Base-by-base conservation (phyloP, 306 rosid genomes). In the Malus asiatica region DNA sequence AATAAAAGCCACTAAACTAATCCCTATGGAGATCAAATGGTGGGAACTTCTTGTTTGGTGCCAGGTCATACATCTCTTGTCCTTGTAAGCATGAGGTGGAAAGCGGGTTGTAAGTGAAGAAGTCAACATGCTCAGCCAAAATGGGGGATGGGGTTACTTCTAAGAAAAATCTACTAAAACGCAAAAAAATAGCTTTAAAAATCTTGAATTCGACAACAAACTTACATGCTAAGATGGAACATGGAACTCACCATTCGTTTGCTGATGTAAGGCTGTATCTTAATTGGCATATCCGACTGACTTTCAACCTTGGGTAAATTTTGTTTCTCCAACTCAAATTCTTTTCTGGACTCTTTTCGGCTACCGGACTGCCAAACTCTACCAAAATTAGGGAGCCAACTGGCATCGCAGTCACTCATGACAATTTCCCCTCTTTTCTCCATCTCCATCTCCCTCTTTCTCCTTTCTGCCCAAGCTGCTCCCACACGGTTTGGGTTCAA, bases 331-430 rank as follows among this genome's bases (percentile, higher is more conserved):
- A 72, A 83, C 86, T 90, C 90, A 73, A 92, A 92, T 82, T 95
- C 96, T 85, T 89, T 92, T 79, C 90, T 87, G 71, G 96, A 88
- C 82, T 92, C 97, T 84, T 88, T 95, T 55, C 97, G 82, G 86
- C 85, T 95, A 80, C 99, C 99, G 64, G 97, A 90, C 83, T 92
- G 99, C 99, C 99, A 95, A 64, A 95, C 97, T 75, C 98, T 83
- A 67, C 99, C 97, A 81, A 92, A 90, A 83, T 95, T 89, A 77
- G 99, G 96, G 85, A 95, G 96, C 97, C 97, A 95, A 81, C 87
- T 88, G 68, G 88, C 84, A 81, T 86, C 91, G 60, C 74, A 84
- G 22, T 84, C 85, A 19, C 70, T 83, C 80, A 74, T 83, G 77
- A 86, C 88, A 80, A 72, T 70, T 84, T 85, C 97, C 76, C 99